Conservation (phyloP, 2,329 filamentous ascomycete species). For the Xylariaceae sp. region DNA sequence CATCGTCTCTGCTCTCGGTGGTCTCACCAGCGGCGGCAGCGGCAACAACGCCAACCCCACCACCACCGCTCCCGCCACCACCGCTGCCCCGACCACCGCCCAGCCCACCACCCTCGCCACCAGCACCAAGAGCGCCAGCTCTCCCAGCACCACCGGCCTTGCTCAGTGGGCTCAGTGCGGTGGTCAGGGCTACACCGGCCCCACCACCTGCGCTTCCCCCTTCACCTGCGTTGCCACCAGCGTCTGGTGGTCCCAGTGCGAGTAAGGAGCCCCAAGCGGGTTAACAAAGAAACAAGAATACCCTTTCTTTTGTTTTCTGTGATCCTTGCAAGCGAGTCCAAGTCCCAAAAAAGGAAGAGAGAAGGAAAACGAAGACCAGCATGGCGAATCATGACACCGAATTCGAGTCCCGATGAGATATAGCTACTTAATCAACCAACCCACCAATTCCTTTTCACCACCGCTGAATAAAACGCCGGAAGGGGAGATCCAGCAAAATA, state of each 20-base stretch:
- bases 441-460: no score
- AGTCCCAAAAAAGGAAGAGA: no score
- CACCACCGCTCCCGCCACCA: not conserved
- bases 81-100: not conserved
- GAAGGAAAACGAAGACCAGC: no score
- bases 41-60: not conserved
- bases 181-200: constrained; percentile 33
- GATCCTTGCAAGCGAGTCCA: no score
- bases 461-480: no score
- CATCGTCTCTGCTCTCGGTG: constrained; percentile 37
- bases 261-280: no score
- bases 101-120: constrained; percentile 12
- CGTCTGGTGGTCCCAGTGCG: constrained; percentile 35
- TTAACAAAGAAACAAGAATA: no score
- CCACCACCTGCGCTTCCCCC: constrained; percentile 33
- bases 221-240: constrained; percentile 31
- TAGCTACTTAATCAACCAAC: no score
- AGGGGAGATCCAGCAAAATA: no score
- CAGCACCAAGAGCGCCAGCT: not conserved
- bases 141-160: constrained; percentile 10
- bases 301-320: no score
- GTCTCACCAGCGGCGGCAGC: not conserved
- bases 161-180: constrained; percentile 37
- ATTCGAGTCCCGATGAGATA: no score
- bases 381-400: no score